A percentile compares a stretch with the other conserved stretches of the same genome.
Evolutionary conservation across 129 eudicot genomes (phyloP).

Genomic region (Daucus carota): DH1_v3.0 NC_030389.2:27788501-27789000

Average conservation of each 20-base stretch:
- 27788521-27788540: background rate
- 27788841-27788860: background rate
- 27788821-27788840: background rate
- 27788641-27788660: background rate
- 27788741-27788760: background rate
- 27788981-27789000: slow-evolving; percentile 41
- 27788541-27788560: background rate
- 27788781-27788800: background rate
- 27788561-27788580: too few relatives aligned
- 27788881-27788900: too few relatives aligned
- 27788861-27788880: background rate
- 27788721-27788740: background rate
- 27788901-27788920: background rate
- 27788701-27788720: background rate
- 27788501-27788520: background rate
- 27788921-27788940: background rate
- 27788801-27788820: background rate
- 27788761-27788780: background rate
- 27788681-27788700: background rate
- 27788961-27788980: slow-evolving; percentile 12
- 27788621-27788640: background rate
- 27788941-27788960: slow-evolving; percentile 1
- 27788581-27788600: too few relatives aligned
- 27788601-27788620: too few relatives aligned
- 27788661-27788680: background rate